Base-by-base conservation (phyloP, 2,329 filamentous ascomycete species). In the Penicillium occitanis region DNA sequence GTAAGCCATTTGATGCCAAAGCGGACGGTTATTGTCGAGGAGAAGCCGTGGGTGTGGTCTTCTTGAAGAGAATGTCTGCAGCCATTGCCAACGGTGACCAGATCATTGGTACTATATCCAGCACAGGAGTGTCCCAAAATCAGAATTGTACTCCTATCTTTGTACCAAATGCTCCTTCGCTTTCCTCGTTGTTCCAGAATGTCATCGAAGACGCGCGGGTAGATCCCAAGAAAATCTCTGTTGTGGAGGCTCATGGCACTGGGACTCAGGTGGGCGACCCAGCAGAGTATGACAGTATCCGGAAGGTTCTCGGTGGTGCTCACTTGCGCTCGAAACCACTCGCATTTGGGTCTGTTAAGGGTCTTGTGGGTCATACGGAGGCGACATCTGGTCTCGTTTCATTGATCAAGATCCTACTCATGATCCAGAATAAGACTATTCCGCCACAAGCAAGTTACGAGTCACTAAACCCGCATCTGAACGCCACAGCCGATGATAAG, bases 21-120 rank as follows among this genome's bases (percentile, higher is more conserved):
- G 84, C 81, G 0, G 73, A 84, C 68, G 84, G 84, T 5, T 85
- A 79, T 71, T 83, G 77, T 35, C 78, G 84, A 0, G 83, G 82
- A 11, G 86, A 87, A 62, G 84, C 84, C 2, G 73, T 85, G 19
- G 79, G 79, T 0, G 73, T 77, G 0, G 68, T 88, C 0, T 73
- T 87, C 0, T 67, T 88, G 0, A 87, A 87, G 70, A 76, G 71
- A 1, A 70, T 87, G 0, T 73, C 70, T 2, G 71, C 77, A 1
- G 86, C 86, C 0, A 62, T 87, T 3, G 71, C 62, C 0, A 78
- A 83, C 66, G 76, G 76, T 1, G 81, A 84, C 61, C 69, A 74
- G 4, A 79, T 84, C 55, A 72, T 80, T 22, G 74, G 74, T 33
- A 70, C 76, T 10, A 74, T 78, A 35, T 72, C 74, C 6, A 72